phyloP scores from a whole-genome alignment of 164 flowering plant genomes.

The Nymphaea colorata region DNA sequence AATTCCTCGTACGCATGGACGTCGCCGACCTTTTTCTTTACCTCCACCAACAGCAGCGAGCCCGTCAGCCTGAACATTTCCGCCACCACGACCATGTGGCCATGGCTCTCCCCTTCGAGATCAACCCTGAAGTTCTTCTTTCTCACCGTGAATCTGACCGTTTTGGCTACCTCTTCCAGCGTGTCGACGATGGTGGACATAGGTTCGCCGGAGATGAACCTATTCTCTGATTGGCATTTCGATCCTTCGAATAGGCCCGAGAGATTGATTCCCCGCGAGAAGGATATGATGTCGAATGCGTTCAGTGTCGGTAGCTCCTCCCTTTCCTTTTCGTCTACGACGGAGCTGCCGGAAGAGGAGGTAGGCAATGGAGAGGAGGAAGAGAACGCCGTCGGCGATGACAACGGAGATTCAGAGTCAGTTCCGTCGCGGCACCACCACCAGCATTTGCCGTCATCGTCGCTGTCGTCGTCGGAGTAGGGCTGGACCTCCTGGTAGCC shows the following conservation, averaged over 20 bases:
- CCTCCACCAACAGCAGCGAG: conserved; percentile 4
- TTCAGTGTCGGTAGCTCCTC: conserved; percentile 19
- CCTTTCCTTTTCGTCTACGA: neutral
- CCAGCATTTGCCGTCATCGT: neutral
- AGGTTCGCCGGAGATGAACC: conserved; percentile 31
- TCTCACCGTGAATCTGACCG: conserved; percentile 12
- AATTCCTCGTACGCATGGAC: conserved; percentile 3
- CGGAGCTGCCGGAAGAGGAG: neutral
- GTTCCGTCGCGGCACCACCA: neutral
- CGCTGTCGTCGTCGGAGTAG: conserved; percentile 2
- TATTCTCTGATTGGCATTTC: conserved; percentile 20
- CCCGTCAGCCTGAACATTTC: conserved; percentile 7
- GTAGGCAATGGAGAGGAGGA: neutral
- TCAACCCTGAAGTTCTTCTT: conserved; percentile 11
- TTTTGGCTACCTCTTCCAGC: conserved; percentile 21
- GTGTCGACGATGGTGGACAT: conserved; percentile 25
- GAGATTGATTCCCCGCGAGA: conserved; percentile 42
- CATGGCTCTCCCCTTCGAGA: conserved; percentile 29
- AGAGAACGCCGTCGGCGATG: neutral
- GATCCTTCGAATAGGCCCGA: conserved; percentile 17
- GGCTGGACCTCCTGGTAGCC: conserved; percentile 11
- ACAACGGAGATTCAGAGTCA: neutral
- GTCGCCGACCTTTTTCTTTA: conserved; percentile 2
- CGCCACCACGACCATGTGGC: neutral
- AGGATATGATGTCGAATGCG: conserved; percentile 68